phyloP scores from a whole-genome alignment of 371 early-diverging fungal species.

The Entomophthora muscae region DNA sequence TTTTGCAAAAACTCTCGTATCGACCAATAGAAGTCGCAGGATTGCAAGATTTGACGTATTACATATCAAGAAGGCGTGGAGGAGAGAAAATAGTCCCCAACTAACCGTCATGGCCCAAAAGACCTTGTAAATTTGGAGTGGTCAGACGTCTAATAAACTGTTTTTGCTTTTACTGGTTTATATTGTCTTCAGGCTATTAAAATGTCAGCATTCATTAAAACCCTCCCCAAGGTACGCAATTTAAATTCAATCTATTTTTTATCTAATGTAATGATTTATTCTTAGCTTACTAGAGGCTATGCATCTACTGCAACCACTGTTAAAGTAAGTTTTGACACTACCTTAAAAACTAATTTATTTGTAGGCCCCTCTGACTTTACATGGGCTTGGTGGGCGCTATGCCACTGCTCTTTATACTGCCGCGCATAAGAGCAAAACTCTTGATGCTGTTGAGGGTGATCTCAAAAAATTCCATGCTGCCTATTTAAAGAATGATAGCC shows the following conservation, averaged over 20 bases:
- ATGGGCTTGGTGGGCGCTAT: constrained; percentile 93
- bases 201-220: neutral
- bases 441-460: constrained; percentile 76
- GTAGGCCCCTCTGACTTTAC: constrained; percentile 67
- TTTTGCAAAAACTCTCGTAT: too few species aligned
- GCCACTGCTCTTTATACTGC: constrained; percentile 94
- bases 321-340: constrained; percentile 26
- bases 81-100: too few species aligned
- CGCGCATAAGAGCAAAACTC: constrained; percentile 62
- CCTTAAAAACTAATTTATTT: neutral
- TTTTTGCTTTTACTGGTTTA: too few species aligned
- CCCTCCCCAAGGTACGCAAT: neutral
- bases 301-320: constrained; percentile 24
- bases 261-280: neutral
- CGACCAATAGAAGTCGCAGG: too few species aligned
- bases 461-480: constrained; percentile 42
- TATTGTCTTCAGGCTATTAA: neutral
- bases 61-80: too few species aligned
- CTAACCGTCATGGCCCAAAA: too few species aligned
- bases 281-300: constrained; percentile 34
- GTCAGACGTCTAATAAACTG: too few species aligned
- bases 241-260: neutral
- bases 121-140: too few species aligned
- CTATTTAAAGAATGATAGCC: constrained; percentile 51
- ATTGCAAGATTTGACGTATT: too few species aligned